These are phyloP conservation scores for Apiospora aurea DNA, from an alignment of 2,329 filamentous ascomycete species.

Conservation along the genomic window DNA sequence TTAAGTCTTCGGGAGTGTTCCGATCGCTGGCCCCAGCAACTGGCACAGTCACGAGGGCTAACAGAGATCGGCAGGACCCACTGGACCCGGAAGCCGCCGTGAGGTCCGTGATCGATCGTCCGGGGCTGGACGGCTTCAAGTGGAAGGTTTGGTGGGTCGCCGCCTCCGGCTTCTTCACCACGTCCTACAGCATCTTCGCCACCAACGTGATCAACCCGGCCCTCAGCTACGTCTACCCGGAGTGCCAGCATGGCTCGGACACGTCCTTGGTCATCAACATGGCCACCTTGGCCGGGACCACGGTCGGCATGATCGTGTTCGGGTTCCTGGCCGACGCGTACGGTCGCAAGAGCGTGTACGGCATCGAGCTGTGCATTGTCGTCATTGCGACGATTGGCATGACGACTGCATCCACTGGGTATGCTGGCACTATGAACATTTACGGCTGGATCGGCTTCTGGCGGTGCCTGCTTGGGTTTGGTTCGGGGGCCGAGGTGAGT, in stretches of 20 bases:
- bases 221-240: constrained; percentile 33
- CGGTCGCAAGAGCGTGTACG: constrained; percentile 25
- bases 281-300: constrained; percentile 17
- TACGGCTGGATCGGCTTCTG: constrained; percentile 43
- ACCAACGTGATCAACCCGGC: constrained; percentile 35
- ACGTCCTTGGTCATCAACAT: constrained; percentile 16
- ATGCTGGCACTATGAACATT: constrained; percentile 32
- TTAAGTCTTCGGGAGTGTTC: background rate
- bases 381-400: constrained; percentile 28
- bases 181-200: constrained; percentile 46
- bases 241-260: constrained; percentile 1
- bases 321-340: constrained; percentile 23
- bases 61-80: constrained; percentile 29
- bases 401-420: constrained; percentile 33
- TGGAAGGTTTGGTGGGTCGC: constrained; percentile 37
- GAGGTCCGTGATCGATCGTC: constrained; percentile 34
- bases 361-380: constrained; percentile 24
- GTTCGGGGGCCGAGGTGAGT: constrained; percentile 36
- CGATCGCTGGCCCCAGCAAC: background rate
- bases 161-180: constrained; percentile 43
- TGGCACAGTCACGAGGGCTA: background rate
- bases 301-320: constrained; percentile 24
- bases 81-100: constrained; percentile 35
- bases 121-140: constrained; percentile 35
- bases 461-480: constrained; percentile 39